Base-by-base conservation (phyloP, 768 basidiomycete genomes). In the Hortiboletus campestris region DNA sequence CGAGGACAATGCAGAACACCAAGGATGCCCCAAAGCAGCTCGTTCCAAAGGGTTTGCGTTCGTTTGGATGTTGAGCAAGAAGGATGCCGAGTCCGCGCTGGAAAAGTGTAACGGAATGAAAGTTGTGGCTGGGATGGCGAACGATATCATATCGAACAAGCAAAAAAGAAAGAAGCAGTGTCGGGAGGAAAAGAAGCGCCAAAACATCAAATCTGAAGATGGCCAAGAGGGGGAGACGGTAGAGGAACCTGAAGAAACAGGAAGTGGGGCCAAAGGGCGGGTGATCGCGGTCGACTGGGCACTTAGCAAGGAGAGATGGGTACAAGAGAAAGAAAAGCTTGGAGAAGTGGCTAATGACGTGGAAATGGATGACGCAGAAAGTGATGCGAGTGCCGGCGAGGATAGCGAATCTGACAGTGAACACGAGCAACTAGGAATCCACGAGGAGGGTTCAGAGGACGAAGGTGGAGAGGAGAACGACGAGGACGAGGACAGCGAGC, bases 251-350 rank as follows among this genome's bases (percentile, higher is more conserved):
- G 64, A 72, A 56, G 61, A 62, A 41, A 67, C 68, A 19, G 68
- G 72, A 56, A 74, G 73, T 61, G 68, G 65, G 40, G 69, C 73
- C 0, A 74, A 70, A 2, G 84, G 82, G 65, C 77, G 94, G 49
- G 75, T 84, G 16, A 90, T 96, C 38, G 93, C 94, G 8, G 96
- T 98, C 28, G 95, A 98, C 75, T 98, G 94, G 92, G 96, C 94
- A 4, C 71, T 98, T 68, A 92, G 93, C 69, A 96, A 97, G 74
- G 89, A 91, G 46, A 89, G 85, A 72, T 97, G 92, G 91, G 80
- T 91, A 69, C 85, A 89, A 67, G 88, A 86, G 62, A 83, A 84
- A 71, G 80, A 79, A 43, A 84, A 85, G 67, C 55, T 80, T 51
- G 76, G 74, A 34, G 68, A 66, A 38, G 66, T 64, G 12, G 64